Evolutionary conservation across 1,284 basidiomycete species (phyloP).

Genomic region (Anthracocystis walkeri): DNA sequence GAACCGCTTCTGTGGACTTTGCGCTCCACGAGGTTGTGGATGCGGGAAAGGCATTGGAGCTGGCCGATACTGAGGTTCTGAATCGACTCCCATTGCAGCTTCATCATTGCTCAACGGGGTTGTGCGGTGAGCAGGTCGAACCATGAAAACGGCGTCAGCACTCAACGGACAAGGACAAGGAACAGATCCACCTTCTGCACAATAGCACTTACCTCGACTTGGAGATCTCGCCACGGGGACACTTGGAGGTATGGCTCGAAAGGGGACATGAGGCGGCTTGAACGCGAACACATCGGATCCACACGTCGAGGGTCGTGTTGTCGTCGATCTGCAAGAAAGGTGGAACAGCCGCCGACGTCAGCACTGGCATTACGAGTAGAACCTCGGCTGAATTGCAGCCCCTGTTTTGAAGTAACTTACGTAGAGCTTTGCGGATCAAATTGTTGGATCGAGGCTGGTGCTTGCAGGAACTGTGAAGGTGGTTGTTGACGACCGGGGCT

Average conservation of each 20-base stretch:
- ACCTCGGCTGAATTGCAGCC: not conserved
- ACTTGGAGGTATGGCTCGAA: slow-evolving; percentile 14
- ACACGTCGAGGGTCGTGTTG: slow-evolving; percentile 18
- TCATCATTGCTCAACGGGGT: not conserved
- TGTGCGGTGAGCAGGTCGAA: not conserved
- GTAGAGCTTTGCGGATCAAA: not conserved
- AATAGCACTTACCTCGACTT: slow-evolving; percentile 12
- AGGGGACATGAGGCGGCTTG: slow-evolving; percentile 20
- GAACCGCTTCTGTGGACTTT: slow-evolving; percentile 3
- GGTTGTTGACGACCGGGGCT: not conserved
- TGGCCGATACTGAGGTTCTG: not conserved
- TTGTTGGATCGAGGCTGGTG: not conserved
- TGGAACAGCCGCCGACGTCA: not conserved
- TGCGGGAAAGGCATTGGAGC: not conserved
- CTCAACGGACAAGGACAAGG: not conserved
- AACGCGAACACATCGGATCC: slow-evolving; percentile 36
- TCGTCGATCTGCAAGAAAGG: not conserved
- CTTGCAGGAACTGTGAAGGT: not conserved
- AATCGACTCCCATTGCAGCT: not conserved
- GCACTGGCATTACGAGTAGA: not conserved
- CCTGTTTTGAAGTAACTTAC: not conserved
- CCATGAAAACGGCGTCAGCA: not conserved
- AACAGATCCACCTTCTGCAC: not conserved
- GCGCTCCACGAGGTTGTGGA: not conserved
- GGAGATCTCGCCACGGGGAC: not conserved